Evolutionary conservation across 495 filamentous ascomycete genomes (phyloP).

Genomic region (Penicillium fimorum): DNA sequence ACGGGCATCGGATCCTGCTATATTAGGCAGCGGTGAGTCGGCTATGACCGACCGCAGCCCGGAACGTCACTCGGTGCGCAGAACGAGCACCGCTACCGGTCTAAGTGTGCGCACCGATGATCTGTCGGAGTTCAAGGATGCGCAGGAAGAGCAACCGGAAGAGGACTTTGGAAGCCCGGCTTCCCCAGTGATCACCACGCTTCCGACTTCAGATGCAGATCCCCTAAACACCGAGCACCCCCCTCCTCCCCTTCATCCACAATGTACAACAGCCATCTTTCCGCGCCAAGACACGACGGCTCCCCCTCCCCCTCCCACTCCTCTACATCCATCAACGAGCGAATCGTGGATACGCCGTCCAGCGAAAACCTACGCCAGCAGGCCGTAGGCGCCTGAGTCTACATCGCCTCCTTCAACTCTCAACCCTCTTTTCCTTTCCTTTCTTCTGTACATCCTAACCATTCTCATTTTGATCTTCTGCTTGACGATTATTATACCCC

Average conservation of each 20-base stretch:
- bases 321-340: slow-evolving; percentile 22
- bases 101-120: slow-evolving; percentile 34
- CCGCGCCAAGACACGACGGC: slow-evolving; percentile 15
- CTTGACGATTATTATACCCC: slow-evolving; percentile 34
- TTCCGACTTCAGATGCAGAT: slow-evolving; percentile 3
- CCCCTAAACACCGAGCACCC: neutral
- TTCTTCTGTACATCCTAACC: slow-evolving; percentile 25
- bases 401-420: neutral
- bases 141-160: slow-evolving; percentile 16
- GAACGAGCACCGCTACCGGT: slow-evolving; percentile 40
- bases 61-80: slow-evolving; percentile 35
- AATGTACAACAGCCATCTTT: slow-evolving; percentile 16
- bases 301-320: slow-evolving; percentile 21
- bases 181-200: neutral
- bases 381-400: slow-evolving; percentile 31
- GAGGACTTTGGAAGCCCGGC: slow-evolving; percentile 6
- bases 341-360: slow-evolving; percentile 21
- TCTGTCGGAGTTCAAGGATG: slow-evolving; percentile 25
- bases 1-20: slow-evolving; percentile 37
- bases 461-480: slow-evolving; percentile 22
- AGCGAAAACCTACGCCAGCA: slow-evolving; percentile 32
- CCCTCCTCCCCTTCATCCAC: slow-evolving; percentile 6
- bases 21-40: slow-evolving; percentile 35
- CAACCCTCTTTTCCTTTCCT: neutral
- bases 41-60: slow-evolving; percentile 27